Evolutionary conservation across 2,329 filamentous ascomycete species (phyloP), one percentile per base, ranked within the genome.

Genomic region (Pochonia chlamydosporia): DNA sequence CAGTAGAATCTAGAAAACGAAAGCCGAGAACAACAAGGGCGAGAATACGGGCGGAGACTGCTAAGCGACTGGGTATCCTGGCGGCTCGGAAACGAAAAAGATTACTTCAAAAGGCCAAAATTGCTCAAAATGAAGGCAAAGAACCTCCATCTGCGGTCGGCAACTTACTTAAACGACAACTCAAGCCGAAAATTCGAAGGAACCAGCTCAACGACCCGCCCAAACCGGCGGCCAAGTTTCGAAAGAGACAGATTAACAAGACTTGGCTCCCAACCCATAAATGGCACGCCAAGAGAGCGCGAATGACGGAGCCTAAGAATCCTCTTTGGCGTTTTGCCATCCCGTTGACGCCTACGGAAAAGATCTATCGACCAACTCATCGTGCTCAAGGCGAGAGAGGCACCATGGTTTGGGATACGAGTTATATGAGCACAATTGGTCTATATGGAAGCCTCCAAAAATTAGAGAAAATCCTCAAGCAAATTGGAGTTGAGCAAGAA

Each of bases 201-300:
- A 82, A 89, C 57, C 73, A 70, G 45, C 75, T 91, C 43, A 87
- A 88, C 46, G 73, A 79, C 63, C 64, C 82, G 3, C 70, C 68
- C 0, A 63, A 59, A 43, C 62, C 81, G 2, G 76, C 75, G 39
- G 79, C 69, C 20, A 91, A 85, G 58, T 97, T 89, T 62, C 82
- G 85, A 55, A 93, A 89, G 67, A 83, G 93, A 26, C 92, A 97
- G 63, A 71, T 85, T 40, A 77, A 87, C 64, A 97, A 97, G 72
- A 90, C 87, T 3, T 96, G 92, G 89, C 73, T 99, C 14, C 93
- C 93, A 0, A 97, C 93, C 6, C 93, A 99, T 64, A 70, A 95
- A 54, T 99, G 87, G 79, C 91, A 96, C 67, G 84, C 92, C 3
- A 99, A 99, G 66, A 76, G 93, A 50, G 89, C 93, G 20, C 86